Evolutionary conservation across 225 moss, liverwort and hornwort genomes (phyloP).

Genomic region (Lunularia cruciata): DNA sequence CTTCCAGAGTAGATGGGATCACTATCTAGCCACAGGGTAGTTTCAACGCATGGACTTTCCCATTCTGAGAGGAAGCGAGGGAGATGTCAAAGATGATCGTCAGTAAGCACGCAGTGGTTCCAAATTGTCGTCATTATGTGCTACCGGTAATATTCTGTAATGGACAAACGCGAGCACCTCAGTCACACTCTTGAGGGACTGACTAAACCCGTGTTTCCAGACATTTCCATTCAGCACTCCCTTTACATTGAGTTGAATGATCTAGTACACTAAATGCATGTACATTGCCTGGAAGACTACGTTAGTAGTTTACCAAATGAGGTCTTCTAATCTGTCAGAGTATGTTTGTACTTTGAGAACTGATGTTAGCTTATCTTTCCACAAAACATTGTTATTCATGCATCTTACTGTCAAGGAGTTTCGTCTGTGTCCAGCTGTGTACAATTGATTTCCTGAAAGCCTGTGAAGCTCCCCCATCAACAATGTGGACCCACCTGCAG

Average conservation of each 20-base stretch:
- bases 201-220: neutral
- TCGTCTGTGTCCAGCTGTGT: too few species aligned
- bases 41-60: neutral
- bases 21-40: neutral
- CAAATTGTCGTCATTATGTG: neutral
- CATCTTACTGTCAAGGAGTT: too few species aligned
- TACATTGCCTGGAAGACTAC: neutral
- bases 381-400: too few species aligned
- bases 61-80: neutral
- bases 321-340: neutral
- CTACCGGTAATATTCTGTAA: conserved; percentile 1
- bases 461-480: too few species aligned
- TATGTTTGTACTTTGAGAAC: conserved; percentile 2
- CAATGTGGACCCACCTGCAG: too few species aligned
- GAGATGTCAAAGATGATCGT: neutral
- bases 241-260: neutral
- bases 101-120: neutral
- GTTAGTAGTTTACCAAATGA: neutral
- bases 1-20: neutral
- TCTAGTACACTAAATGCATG: neutral
- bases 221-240: conserved; percentile 1
- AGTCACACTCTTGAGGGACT: neutral
- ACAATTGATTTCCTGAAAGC: too few species aligned
- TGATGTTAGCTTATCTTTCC: too few species aligned
- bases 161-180: neutral